Conservation (phyloP, 257 asterid genomes). For the Solanum chiquidenum region DNA sequence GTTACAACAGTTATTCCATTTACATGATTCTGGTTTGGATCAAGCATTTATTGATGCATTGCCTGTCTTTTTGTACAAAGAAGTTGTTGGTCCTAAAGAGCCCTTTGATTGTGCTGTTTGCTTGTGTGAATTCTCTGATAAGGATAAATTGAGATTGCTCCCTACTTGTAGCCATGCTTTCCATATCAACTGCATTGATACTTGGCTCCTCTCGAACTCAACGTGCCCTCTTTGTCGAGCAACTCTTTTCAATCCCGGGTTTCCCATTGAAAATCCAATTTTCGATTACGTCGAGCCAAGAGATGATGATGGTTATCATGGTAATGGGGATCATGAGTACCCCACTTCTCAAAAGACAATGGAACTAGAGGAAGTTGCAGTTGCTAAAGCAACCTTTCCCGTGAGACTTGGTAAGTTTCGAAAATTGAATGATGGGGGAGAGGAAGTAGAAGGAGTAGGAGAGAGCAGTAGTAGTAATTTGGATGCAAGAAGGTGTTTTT, state of each 20-base stretch:
- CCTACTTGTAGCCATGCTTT: conserved; percentile 94
- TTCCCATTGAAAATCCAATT: conserved; percentile 66
- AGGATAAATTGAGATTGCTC: conserved; percentile 76
- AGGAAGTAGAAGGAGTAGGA: conserved; percentile 30
- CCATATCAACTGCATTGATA: conserved; percentile 76
- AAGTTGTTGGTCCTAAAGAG: conserved; percentile 76
- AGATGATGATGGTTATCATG: conserved; percentile 48
- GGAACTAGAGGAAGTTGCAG: conserved; percentile 46
- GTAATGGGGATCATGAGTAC: conserved; percentile 24
- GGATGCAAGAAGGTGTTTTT: conserved; percentile 85
- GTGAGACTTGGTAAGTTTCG: conserved; percentile 64
- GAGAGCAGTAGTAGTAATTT: conserved; percentile 78
- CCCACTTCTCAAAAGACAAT: conserved; percentile 39
- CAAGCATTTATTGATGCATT: conserved; percentile 85
- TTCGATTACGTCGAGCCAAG: conserved; percentile 57
- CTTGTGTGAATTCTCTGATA: conserved; percentile 66
- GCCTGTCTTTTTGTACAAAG: conserved; percentile 71
- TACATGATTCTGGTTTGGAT: conserved; percentile 86
- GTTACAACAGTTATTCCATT: conserved; percentile 80
- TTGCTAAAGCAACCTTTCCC: conserved; percentile 46
- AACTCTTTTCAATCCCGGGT: conserved; percentile 64
- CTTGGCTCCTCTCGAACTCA: conserved; percentile 93
- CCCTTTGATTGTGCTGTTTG: conserved; percentile 96
- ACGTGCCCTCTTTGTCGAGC: conserved; percentile 92
- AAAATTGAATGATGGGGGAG: conserved; percentile 26